These are phyloP conservation scores for Amorphotheca resinae DNA, from an alignment of 495 filamentous ascomycete genomes.

Conservation along the genomic window DNA sequence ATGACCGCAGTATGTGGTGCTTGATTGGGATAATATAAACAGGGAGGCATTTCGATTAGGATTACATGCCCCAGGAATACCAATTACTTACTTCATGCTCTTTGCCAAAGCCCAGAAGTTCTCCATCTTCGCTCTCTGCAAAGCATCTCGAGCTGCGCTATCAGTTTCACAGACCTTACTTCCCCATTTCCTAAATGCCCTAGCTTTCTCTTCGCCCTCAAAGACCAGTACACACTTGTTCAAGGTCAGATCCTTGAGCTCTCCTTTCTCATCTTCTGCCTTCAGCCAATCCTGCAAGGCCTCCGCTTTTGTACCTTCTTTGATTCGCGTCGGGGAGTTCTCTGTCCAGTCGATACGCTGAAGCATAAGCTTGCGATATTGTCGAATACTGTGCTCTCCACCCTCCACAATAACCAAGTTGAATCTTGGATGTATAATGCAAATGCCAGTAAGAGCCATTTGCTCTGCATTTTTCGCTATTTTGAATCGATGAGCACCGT, in stretches of 20 bases:
- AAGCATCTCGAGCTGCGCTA: slow-evolving; percentile 66
- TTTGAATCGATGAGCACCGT: slow-evolving; percentile 86
- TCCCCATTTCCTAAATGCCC: slow-evolving; percentile 75
- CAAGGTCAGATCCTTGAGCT: slow-evolving; percentile 61
- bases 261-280: slow-evolving; percentile 65
- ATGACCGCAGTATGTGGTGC: no score
- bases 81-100: slow-evolving; percentile 25
- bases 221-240: slow-evolving; percentile 77
- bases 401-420: slow-evolving; percentile 87
- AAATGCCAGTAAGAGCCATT: slow-evolving; percentile 69
- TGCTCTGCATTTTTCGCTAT: slow-evolving; percentile 86
- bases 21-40: background rate
- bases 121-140: slow-evolving; percentile 78
- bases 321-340: slow-evolving; percentile 56
- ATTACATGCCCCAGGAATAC: background rate
- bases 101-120: slow-evolving; percentile 95
- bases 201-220: slow-evolving; percentile 71
- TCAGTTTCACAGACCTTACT: slow-evolving; percentile 81
- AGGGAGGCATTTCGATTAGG: background rate
- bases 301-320: slow-evolving; percentile 44
- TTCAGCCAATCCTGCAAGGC: slow-evolving; percentile 57
- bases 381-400: slow-evolving; percentile 62
- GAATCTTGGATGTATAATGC: slow-evolving; percentile 78
- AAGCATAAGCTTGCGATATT: slow-evolving; percentile 83
- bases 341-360: slow-evolving; percentile 93